These are phyloP conservation scores for Musa beccarii DNA, from an alignment of 176 grass and related monocot genomes.

Conservation along the genomic window DNA sequence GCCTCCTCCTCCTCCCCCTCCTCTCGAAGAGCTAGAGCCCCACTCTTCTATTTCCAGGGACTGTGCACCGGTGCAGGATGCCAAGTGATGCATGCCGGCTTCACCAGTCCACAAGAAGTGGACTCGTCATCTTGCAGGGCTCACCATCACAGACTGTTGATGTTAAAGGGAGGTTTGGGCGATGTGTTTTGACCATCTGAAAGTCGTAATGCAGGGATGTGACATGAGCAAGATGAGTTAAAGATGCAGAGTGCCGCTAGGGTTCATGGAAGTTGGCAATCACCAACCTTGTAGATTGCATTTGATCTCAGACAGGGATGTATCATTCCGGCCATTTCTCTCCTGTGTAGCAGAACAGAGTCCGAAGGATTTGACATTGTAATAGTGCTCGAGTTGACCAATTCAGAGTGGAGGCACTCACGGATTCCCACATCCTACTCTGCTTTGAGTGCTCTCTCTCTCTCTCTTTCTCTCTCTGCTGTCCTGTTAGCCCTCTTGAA, in stretches of 20 bases:
- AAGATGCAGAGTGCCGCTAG: neutral
- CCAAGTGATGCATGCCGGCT: too few relatives aligned
- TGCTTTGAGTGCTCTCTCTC: neutral
- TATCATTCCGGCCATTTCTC: neutral
- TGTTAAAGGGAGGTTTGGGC: too few relatives aligned
- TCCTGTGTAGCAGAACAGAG: neutral
- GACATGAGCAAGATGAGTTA: neutral
- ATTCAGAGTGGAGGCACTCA: neutral
- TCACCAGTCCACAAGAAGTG: too few relatives aligned
- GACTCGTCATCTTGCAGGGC: too few relatives aligned
- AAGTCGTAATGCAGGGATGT: neutral
- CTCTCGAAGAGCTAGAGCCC: too few relatives aligned
- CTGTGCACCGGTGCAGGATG: too few relatives aligned
- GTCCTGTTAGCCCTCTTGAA: too few relatives aligned
- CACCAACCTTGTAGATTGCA: neutral
- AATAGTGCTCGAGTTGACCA: neutral
- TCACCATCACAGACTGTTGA: too few relatives aligned
- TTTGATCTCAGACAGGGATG: constrained; percentile 7
- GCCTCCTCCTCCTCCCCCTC: too few relatives aligned
- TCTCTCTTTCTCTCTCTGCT: too few relatives aligned
- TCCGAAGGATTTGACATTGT: neutral
- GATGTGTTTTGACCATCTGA: too few relatives aligned
- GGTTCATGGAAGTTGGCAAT: neutral
- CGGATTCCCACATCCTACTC: neutral
- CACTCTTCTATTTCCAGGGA: too few relatives aligned